A percentile compares a stretch with the other conserved stretches of the same genome.
These are phyloP conservation scores for Phyllostachys edulis DNA, from an alignment of 176 grass and related monocot genomes.

Conservation along the genomic window DNA sequence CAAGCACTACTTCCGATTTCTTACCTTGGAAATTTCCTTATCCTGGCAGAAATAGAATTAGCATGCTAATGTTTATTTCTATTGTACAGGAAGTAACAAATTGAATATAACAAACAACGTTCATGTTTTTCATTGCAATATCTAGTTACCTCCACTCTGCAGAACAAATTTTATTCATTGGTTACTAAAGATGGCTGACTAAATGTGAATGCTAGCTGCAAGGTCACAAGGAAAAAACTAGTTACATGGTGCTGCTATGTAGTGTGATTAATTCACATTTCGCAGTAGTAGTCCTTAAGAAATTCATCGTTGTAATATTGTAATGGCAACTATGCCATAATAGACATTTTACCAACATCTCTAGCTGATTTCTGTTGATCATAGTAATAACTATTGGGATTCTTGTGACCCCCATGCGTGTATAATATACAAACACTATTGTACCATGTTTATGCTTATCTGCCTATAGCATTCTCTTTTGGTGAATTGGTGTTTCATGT, in stretches of 20 bases:
- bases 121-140: neutral
- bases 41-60: neutral
- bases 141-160: neutral
- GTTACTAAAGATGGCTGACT: neutral
- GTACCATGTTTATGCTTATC: neutral
- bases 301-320: neutral
- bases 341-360: neutral
- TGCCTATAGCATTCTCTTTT: neutral
- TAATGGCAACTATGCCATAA: neutral
- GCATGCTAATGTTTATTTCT: neutral
- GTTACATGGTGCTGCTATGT: neutral
- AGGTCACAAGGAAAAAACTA: neutral
- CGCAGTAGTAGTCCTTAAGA: neutral
- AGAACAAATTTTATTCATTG: neutral
- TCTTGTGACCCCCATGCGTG: neutral
- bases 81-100: neutral
- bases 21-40: neutral
- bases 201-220: neutral
- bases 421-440: neutral
- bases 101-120: neutral
- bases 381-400: neutral
- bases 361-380: neutral
- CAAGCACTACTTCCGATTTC: neutral
- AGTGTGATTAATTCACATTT: neutral
- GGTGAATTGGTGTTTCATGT: neutral